Percentiles rank a stretch among this genome's conserved stretches.
Conservation (phyloP, 345 rosid species). For the Syzygium aromaticum region DNA sequence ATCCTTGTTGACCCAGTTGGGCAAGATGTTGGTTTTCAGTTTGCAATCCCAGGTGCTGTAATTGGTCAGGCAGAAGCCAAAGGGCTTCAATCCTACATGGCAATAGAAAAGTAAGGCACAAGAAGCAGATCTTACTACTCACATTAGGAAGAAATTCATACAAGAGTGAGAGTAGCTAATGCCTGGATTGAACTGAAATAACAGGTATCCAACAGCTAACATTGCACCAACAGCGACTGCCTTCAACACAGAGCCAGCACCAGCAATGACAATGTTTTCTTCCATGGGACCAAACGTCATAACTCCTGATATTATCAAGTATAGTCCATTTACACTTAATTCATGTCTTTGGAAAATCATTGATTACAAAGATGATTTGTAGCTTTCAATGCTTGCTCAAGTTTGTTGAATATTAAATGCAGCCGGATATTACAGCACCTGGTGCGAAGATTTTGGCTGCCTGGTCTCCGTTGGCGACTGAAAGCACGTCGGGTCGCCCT, state of each 20-base stretch:
- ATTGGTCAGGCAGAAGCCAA: conserved; percentile 30
- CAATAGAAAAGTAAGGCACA: conserved; percentile 22
- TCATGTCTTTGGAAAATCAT: neutral
- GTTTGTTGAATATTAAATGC: neutral
- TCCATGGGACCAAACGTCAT: conserved; percentile 36
- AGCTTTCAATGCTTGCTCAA: neutral
- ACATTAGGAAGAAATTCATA: neutral
- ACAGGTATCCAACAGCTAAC: conserved; percentile 27
- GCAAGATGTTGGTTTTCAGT: conserved; percentile 31
- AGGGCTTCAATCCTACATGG: conserved; percentile 27
- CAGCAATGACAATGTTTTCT: conserved; percentile 30
- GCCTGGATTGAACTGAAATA: neutral
- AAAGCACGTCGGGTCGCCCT: conserved; percentile 5
- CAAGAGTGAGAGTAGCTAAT: neutral
- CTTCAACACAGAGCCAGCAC: conserved; percentile 27
- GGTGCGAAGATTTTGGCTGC: conserved; percentile 42
- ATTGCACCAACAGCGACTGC: conserved; percentile 25
- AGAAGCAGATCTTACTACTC: conserved; percentile 2
- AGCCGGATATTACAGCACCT: conserved; percentile 44
- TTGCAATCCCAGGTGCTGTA: conserved; percentile 22
- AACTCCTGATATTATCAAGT: conserved; percentile 39
- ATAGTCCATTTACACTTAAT: neutral
- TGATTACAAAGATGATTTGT: neutral
- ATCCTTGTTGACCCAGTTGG: conserved; percentile 22
- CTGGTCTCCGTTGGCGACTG: conserved; percentile 34